Evolutionary conservation across 768 basidiomycete genomes (phyloP).

Genomic region (Coprinopsis sp.): DNA sequence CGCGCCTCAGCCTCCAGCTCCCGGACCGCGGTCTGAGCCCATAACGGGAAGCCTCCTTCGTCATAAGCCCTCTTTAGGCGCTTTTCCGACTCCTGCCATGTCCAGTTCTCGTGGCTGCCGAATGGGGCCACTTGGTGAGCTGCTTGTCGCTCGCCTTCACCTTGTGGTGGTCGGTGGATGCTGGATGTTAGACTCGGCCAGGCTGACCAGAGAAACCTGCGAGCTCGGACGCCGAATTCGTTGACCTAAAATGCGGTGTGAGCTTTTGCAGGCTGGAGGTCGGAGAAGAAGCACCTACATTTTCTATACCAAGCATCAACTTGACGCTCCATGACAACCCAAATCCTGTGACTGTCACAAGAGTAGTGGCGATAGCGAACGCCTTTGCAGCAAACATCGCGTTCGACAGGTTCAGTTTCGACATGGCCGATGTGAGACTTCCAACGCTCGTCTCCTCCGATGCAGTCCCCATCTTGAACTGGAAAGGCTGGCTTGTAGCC

Average conservation of each 20-base stretch:
- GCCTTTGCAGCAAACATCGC: constrained; percentile 58
- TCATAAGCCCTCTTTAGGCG: constrained; percentile 55
- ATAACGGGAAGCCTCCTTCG: constrained; percentile 50
- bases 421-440: constrained; percentile 33
- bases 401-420: constrained; percentile 40
- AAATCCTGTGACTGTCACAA: constrained; percentile 48
- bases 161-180: constrained; percentile 42
- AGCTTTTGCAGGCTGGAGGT: not conserved
- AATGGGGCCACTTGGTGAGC: constrained; percentile 13
- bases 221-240: constrained; percentile 60
- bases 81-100: constrained; percentile 48
- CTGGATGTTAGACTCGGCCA: constrained; percentile 47
- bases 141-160: constrained; percentile 24
- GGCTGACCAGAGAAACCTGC: constrained; percentile 37
- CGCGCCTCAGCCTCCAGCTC: constrained; percentile 58
- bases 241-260: constrained; percentile 34
- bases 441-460: constrained; percentile 27
- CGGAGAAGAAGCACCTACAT: constrained; percentile 37
- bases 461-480: constrained; percentile 16
- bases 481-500: constrained; percentile 9
- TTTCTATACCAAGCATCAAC: constrained; percentile 45
- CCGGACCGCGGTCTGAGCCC: constrained; percentile 46
- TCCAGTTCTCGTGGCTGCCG: constrained; percentile 38
- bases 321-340: constrained; percentile 46
- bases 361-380: constrained; percentile 57